A percentile compares a stretch with the other conserved stretches of the same genome.
Evolutionary conservation across 768 basidiomycete species (phyloP).

Genomic region (Boletus tomentosulus): DNA sequence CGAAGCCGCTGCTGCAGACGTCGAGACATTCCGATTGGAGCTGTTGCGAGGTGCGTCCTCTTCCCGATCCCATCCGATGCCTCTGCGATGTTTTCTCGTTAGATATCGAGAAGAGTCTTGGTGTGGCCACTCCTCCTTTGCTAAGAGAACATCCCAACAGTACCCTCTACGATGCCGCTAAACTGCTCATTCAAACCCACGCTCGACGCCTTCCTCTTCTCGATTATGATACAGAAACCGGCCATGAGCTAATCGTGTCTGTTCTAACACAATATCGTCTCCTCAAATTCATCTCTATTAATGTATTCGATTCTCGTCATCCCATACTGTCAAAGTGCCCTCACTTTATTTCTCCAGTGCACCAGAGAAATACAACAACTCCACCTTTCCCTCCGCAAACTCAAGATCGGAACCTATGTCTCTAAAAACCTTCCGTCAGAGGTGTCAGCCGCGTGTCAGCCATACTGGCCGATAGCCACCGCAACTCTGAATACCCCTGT

Average conservation of each 20-base stretch:
- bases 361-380: constrained; percentile 78
- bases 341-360: constrained; percentile 51
- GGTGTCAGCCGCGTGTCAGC: constrained; percentile 53
- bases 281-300: constrained; percentile 97
- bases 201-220: constrained; percentile 92
- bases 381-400: constrained; percentile 73
- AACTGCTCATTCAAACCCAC: constrained; percentile 89
- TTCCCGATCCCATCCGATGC: constrained; percentile 9
- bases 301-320: constrained; percentile 49
- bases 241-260: constrained; percentile 92
- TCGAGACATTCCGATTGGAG: constrained; percentile 88
- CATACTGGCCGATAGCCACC: constrained; percentile 87
- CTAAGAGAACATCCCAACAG: constrained; percentile 84
- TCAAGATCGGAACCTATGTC: constrained; percentile 94
- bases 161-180: constrained; percentile 86
- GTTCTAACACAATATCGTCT: constrained; percentile 97
- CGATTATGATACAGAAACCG: constrained; percentile 89
- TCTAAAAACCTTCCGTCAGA: constrained; percentile 45
- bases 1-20: constrained; percentile 83
- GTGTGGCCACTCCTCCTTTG: constrained; percentile 89
- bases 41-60: constrained; percentile 70
- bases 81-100: constrained; percentile 9
- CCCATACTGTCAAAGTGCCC: constrained; percentile 1
- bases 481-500: constrained; percentile 89
- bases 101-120: constrained; percentile 93